Base-by-base conservation (phyloP, 768 basidiomycete genomes). In the Mycena leptocephala region DNA sequence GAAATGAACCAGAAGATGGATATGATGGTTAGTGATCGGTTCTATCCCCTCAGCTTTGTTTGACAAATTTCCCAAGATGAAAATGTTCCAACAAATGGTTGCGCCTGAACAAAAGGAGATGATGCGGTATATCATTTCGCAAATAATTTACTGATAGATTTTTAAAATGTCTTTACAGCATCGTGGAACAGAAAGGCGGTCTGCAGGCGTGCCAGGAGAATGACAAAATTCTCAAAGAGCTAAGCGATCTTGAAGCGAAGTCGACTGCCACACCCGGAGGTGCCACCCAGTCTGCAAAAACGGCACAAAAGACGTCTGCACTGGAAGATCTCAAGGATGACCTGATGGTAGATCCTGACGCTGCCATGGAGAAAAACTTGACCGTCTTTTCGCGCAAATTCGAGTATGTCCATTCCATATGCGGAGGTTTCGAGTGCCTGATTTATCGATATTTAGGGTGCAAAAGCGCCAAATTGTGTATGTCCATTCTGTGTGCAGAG, bases 371-470 rank as follows among this genome's bases (percentile, higher is more conserved):
- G 62, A 80, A 81, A 24, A 86, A 87, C 70, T 56, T 80, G 61
- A 79, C 75, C 5, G 70, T 81, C 4, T 87, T 87, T 67, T 79
- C 84, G 20, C 80, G 82, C 46, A 86, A 86, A 70, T 83, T 86
- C 64, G 81, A 79, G n/a, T n/a, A n/a, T n/a, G n/a, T n/a, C n/a
- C n/a, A n/a, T n/a, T n/a, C n/a, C n/a, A n/a, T n/a, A n/a, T n/a
- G n/a, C n/a, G n/a, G n/a, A n/a, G n/a, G n/a, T n/a, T n/a, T n/a
- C n/a, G n/a, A n/a, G n/a, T n/a, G n/a, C n/a, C n/a, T n/a, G n/a
- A n/a, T n/a, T n/a, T n/a, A n/a, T n/a, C n/a, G n/a, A n/a, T n/a
- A n/a, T n/a, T n/a, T n/a, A n/a, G n/a, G 48, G 78, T 86, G 48
- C 84, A 85, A 55, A 80, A 83, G 65, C 80, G 80, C 18, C 83